Evolutionary conservation across 495 filamentous ascomycete species (phyloP), one percentile per base, ranked within the genome.

Genomic region (Hyaloscypha finlandica): DNA sequence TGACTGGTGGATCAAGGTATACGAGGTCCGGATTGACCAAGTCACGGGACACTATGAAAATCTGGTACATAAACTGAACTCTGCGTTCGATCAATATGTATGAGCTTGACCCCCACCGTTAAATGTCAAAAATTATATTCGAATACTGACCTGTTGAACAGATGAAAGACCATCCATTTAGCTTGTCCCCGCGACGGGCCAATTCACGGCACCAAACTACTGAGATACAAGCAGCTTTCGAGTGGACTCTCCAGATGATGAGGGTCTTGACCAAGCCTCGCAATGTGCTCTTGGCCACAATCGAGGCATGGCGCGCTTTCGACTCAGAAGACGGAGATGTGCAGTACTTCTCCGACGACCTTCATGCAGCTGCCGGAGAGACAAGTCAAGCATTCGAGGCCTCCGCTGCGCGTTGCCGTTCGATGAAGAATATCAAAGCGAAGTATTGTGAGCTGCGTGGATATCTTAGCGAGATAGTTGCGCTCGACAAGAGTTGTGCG

Each of bases 61-160:
- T 22, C 30, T 63, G 22, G 19, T 63, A 16, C 22, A 53, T 12
- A 63, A 63, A 32, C 33, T 63, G 42, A 37, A 63, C 11, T 30
- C 20, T 53, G 30, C 35, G 8, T 29, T 63, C 30, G 30, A 53
- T 30, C 60, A 52, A 63, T 63, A 63, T 52, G 60, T 63, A 63
- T 32, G 60, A 19, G 37, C 8, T 53, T 32, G 31, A 32, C 6
- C 30, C 19, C 2, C 19, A 53, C 35, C 35, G 1, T 37, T 12
- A 37, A 6, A 37, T 12, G 1, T 19, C 22, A 20, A 20, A 20
- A 2, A 58, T 29, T 51, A 3, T 51, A 20, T 22, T 20, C 51
- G n/a, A 31, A n/a, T 53, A 25, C 60, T 63, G 42, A 63, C 29
- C 9, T n/a, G 2, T 14, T 53, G 20, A 20, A 30, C 48, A 63